Conservation (phyloP, 352 stramenopile species). For the Globisporangium spinosum region DNA sequence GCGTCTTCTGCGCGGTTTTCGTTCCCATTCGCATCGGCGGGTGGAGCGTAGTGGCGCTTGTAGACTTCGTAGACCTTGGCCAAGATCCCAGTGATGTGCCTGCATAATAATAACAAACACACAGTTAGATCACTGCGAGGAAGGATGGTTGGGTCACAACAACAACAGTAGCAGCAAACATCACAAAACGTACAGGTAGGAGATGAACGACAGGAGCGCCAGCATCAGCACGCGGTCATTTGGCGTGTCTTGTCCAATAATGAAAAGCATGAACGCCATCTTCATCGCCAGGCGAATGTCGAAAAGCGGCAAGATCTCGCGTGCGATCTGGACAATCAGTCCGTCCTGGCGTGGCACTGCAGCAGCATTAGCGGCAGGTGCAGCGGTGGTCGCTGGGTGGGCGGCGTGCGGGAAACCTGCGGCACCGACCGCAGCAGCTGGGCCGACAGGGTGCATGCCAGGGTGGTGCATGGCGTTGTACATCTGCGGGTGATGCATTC, state of each 20-base stretch:
- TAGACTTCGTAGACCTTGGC: conserved; percentile 78
- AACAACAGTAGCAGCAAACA: background rate
- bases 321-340: conserved; percentile 42
- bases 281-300: conserved; percentile 79
- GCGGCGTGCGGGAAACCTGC: background rate
- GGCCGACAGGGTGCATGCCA: conserved; percentile 6
- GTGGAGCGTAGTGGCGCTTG: conserved; percentile 33
- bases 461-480: conserved; percentile 16
- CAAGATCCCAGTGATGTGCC: conserved; percentile 81
- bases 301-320: conserved; percentile 56
- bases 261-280: conserved; percentile 88
- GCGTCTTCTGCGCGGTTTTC: background rate
- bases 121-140: background rate
- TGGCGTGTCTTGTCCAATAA: conserved; percentile 83
- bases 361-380: conserved; percentile 14
- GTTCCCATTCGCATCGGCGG: conserved; percentile 13
- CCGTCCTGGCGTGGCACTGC: conserved; percentile 17
- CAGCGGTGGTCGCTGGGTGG: conserved; percentile 3
- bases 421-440: background rate
- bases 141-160: background rate
- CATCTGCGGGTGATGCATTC: conserved; percentile 17
- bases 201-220: conserved; percentile 62
- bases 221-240: conserved; percentile 74
- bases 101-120: conserved; percentile 10
- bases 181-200: conserved; percentile 45